Base-by-base conservation (phyloP, 352 stramenopile genomes). In the Globisporangium nagaii region DNA sequence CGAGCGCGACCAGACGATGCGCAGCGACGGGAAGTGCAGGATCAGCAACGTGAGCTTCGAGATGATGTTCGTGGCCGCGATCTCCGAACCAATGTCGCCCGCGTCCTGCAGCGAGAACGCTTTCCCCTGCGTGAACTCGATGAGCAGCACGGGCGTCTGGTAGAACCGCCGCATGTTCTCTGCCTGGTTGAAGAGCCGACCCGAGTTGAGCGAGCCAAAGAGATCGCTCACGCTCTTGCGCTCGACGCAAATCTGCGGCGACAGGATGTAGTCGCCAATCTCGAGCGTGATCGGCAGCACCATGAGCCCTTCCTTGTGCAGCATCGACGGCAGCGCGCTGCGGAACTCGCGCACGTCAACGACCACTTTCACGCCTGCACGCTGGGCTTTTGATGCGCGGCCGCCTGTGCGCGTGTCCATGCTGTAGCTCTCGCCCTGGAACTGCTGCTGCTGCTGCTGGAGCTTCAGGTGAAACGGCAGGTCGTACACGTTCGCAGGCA, bases 341-440 rank as follows among this genome's bases (percentile, higher is more conserved):
- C 96, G 79, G 62, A 99, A 99, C 68, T 99, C 97, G 42, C 97
- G 88, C 28, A 99, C 88, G 65, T 99, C 97, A 4, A 99, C 95
- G 12, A 98, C 78, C 19, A 91, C 70, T 42, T 89, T 83, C 12
- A 86, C 65, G n/a, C 79, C 66, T 8, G 66, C 60, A 0, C 65
- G 67, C 46, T 69, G 59, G 4, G 66, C 57, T 32, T 81, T 82
- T 13, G 20, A 30, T 12, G 73, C 70, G 3, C 75, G 73, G 1
- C 69, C 79, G 24, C 75, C 71, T 0, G 83, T 90, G 32, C 83
- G 75, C 19, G 83, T 93, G 45, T 93, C 83, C 79, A 93, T 88
- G 31, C 80, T 91, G 67, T 94, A 91, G 28, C 79, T 89, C 65
- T 91, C 88, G 58, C 78, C 66, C 4, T 65, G 47, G 35, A 64